Conservation (phyloP, 805 yeast genomes). For the Cyberlindnera misumaiensis region DNA sequence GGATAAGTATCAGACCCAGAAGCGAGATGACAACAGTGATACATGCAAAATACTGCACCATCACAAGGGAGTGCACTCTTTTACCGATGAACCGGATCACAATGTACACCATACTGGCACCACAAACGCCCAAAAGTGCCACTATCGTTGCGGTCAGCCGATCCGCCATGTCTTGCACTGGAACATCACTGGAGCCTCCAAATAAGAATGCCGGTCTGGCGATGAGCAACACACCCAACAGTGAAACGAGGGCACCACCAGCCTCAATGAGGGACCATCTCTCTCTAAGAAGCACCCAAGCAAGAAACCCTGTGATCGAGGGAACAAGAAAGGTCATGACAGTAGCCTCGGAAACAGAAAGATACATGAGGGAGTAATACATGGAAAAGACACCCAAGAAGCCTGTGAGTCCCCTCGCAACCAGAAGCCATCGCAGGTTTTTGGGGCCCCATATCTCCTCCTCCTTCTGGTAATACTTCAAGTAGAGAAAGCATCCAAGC, state of each 20-base stretch:
- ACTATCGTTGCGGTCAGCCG: slow-evolving; percentile 57
- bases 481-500: slow-evolving; percentile 47
- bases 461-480: slow-evolving; percentile 44
- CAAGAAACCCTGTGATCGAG: slow-evolving; percentile 65
- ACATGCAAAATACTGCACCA: slow-evolving; percentile 72
- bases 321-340: slow-evolving; percentile 77
- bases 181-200: slow-evolving; percentile 29
- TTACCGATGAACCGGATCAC: slow-evolving; percentile 69
- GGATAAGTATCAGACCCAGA: slow-evolving; percentile 44
- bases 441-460: slow-evolving; percentile 68
- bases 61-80: slow-evolving; percentile 70
- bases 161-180: slow-evolving; percentile 41
- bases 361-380: slow-evolving; percentile 65
- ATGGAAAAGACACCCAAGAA: slow-evolving; percentile 75
- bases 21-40: slow-evolving; percentile 50
- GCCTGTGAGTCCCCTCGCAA: slow-evolving; percentile 65
- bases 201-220: slow-evolving; percentile 76
- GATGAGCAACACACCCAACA: slow-evolving; percentile 70
- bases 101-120: slow-evolving; percentile 65
- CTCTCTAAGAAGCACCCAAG: slow-evolving; percentile 63
- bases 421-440: slow-evolving; percentile 44
- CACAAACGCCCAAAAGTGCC: slow-evolving; percentile 61
- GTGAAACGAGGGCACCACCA: slow-evolving; percentile 58
- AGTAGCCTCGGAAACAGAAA: slow-evolving; percentile 75
- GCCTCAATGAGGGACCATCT: slow-evolving; percentile 61